phyloP scores from a whole-genome alignment of 2,329 filamentous ascomycete genomes.

The Anisogramma anomala region DNA sequence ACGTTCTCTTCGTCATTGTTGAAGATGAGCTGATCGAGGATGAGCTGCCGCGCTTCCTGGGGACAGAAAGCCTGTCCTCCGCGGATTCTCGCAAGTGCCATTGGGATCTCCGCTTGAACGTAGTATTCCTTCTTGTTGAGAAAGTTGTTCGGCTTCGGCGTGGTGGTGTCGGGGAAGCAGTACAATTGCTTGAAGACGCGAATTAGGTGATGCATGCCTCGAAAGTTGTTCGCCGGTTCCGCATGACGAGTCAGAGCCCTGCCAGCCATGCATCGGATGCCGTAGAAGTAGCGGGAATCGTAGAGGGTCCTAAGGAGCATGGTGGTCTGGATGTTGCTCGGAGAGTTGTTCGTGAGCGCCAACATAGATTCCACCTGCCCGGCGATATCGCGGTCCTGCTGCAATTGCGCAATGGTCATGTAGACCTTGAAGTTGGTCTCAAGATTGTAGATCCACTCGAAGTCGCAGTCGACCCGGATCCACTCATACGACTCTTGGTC shows the following conservation, averaged over 20 bases:
- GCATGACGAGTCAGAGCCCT: constrained; percentile 67
- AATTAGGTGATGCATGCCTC: constrained; percentile 73
- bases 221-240: constrained; percentile 55
- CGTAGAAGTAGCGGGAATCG: constrained; percentile 86
- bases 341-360: constrained; percentile 53
- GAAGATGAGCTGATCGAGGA: constrained; percentile 79
- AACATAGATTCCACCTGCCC: constrained; percentile 72
- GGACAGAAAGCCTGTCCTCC: constrained; percentile 68
- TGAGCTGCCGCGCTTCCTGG: constrained; percentile 64
- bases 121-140: constrained; percentile 74
- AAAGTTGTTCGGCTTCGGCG: constrained; percentile 85
- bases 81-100: constrained; percentile 67
- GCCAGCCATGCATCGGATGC: constrained; percentile 78
- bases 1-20: constrained; percentile 90
- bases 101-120: constrained; percentile 72
- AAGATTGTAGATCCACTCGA: constrained; percentile 91
- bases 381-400: constrained; percentile 92
- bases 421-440: constrained; percentile 75
- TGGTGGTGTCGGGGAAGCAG: constrained; percentile 65
- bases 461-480: constrained; percentile 96
- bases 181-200: constrained; percentile 82
- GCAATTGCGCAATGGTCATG: constrained; percentile 95
- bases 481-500: constrained; percentile 95
- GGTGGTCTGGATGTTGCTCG: constrained; percentile 74
- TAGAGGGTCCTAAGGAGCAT: constrained; percentile 83